Percentiles rank a stretch among this genome's conserved stretches.
Conservation (phyloP, 129 eudicot genomes). For the Flaveria robusta region DNA sequence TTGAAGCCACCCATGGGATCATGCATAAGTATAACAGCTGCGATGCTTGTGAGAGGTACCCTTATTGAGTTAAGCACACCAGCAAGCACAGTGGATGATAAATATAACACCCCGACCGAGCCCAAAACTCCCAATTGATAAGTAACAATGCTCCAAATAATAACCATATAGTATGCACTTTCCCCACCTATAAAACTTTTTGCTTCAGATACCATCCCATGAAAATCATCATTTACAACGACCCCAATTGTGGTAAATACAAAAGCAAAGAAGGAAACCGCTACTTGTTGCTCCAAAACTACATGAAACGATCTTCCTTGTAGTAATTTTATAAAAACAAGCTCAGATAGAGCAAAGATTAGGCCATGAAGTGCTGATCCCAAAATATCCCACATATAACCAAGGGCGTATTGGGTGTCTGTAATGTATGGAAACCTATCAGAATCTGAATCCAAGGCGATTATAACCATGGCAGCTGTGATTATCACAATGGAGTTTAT, state of each 20-base stretch:
- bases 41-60: conserved; percentile 87
- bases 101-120: conserved; percentile 61
- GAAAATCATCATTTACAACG: conserved; percentile 50
- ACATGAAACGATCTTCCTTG: conserved; percentile 79
- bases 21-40: conserved; percentile 72
- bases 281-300: conserved; percentile 86
- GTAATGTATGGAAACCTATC: conserved; percentile 61
- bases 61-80: conserved; percentile 85
- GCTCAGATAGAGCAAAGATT: conserved; percentile 87
- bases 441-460: conserved; percentile 77
- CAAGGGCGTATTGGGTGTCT: conserved; percentile 57
- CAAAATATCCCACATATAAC: conserved; percentile 72
- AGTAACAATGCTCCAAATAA: conserved; percentile 71
- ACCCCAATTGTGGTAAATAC: conserved; percentile 76
- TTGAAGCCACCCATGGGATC: conserved; percentile 99
- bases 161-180: conserved; percentile 55
- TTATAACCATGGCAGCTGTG: conserved; percentile 83
- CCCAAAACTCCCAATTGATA: conserved; percentile 89
- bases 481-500: conserved; percentile 73
- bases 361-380: conserved; percentile 93
- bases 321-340: conserved; percentile 61
- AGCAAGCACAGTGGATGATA: conserved; percentile 84
- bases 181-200: conserved; percentile 65
- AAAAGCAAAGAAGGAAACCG: conserved; percentile 81
- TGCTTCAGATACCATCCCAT: conserved; percentile 65